Evolutionary conservation across 768 basidiomycete species (phyloP), one percentile per base, ranked within the genome.

Genomic region (Pleurotus tuber-regium): DNA sequence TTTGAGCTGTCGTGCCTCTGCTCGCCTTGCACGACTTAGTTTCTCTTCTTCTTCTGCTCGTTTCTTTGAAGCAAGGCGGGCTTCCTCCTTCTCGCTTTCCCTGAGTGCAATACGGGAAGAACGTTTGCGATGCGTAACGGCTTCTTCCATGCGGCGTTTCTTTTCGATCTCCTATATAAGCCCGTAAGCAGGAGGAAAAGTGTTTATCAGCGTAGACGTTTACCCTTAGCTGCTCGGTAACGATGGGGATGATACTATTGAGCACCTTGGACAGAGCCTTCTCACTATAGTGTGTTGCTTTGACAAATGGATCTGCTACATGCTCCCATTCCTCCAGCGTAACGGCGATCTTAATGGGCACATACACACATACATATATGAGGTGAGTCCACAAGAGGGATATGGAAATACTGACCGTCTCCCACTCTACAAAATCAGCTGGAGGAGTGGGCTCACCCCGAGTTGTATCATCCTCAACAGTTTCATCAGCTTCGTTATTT

Each of bases 321-420:
- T 78, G 77, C 57, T 92, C 86, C 93, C 93, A 98, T 57, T 98
- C 92, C 10, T 78, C 72, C 2, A 92, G 75, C 12, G 87, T 89
- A 4, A 86, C 81, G 60, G 91, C 93, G 56, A 95, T 82, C 92
- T 95, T 55, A 18, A 14, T 14, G 35, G 31, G n/a, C 18, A 14
- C 24, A 35, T 49, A 26, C 53, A 43, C 24, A 14, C 24, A 35
- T 49, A 26, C 53, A 43, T 23, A 10, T 26, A 19, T 19, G 39
- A n/a, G 11, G 4, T 43, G 2, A 36, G 50, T 19, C 1, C 44
- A 36, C 14, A 4, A 23, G n/a, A 9, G 18, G 18, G 36, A 26
- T 18, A 48, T n/a, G 44, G 33, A 46, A 28, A 25, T 38, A 72
- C 83, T 60, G 53, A 92, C 94, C 60, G 89, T 88, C 72, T 96